Conservation (phyloP, 108 stramenopile species). For the Cylindrotheca fusiformis region DNA sequence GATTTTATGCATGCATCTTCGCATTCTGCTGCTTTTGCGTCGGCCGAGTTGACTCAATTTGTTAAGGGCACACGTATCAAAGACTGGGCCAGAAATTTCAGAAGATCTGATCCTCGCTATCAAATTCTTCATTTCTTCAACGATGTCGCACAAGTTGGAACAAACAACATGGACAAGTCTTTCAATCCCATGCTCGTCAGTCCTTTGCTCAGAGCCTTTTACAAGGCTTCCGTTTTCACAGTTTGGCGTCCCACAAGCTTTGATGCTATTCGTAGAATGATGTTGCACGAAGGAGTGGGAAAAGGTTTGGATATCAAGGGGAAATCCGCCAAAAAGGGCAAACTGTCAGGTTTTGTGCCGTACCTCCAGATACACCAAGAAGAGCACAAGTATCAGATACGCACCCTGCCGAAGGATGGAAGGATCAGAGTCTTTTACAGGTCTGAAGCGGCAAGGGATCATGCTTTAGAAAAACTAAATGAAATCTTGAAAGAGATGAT, state of each 20-base stretch:
- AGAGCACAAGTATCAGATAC: constrained; percentile 39
- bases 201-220: constrained; percentile 5
- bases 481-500: constrained; percentile 11
- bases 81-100: constrained; percentile 41
- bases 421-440: constrained; percentile 38
- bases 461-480: background rate
- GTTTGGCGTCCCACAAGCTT: constrained; percentile 64
- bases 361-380: constrained; percentile 61
- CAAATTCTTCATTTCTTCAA: constrained; percentile 55
- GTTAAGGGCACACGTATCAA: background rate
- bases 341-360: constrained; percentile 52
- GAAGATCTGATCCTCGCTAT: constrained; percentile 51
- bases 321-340: constrained; percentile 56
- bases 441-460: constrained; percentile 9
- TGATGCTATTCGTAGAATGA: constrained; percentile 64
- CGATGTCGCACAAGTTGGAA: constrained; percentile 49
- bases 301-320: constrained; percentile 75
- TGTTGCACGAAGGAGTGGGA: constrained; percentile 50
- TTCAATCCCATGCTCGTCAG: constrained; percentile 10
- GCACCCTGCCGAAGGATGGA: constrained; percentile 26
- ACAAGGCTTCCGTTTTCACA: constrained; percentile 43
- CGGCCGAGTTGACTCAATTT: background rate
- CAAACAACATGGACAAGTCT: constrained; percentile 7
- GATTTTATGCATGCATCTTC: too few relatives aligned
- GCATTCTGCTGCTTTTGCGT: background rate